These are phyloP conservation scores for Luvunga scandens DNA, from an alignment of 345 rosid genomes.

Conservation along the genomic window DNA sequence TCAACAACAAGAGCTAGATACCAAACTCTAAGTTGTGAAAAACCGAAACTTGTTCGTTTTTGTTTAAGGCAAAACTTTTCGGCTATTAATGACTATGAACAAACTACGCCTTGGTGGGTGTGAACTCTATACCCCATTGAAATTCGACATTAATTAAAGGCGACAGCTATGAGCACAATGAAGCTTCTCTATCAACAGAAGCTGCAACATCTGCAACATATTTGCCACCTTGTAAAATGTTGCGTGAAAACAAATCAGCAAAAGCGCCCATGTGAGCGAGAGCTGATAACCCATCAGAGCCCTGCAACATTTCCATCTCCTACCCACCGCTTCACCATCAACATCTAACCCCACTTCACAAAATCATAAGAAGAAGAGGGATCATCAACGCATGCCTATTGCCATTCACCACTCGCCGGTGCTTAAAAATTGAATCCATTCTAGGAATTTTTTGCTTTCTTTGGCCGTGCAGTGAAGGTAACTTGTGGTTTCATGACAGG, in stretches of 20 bases:
- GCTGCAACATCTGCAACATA: background rate
- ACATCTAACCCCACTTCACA: background rate
- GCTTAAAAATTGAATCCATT: background rate
- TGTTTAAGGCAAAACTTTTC: no score
- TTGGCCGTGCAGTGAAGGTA: background rate
- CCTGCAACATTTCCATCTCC: background rate
- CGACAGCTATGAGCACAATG: background rate
- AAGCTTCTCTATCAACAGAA: constrained; percentile 2
- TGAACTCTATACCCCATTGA: background rate
- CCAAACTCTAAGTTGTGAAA: no score
- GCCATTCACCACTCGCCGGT: background rate
- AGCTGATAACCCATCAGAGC: background rate
- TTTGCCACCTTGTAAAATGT: background rate
- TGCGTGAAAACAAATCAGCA: background rate
- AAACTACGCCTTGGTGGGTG: background rate
- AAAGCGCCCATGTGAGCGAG: background rate
- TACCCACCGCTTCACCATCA: background rate
- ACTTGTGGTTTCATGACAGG: background rate
- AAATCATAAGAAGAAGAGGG: background rate
- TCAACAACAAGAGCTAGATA: no score
- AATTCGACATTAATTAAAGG: background rate
- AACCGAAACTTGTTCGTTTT: background rate
- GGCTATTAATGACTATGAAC: background rate
- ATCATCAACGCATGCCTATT: background rate
- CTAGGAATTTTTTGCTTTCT: background rate